These are phyloP conservation scores for Penicillium vulpinum DNA, from an alignment of 2,329 filamentous ascomycete genomes.

Conservation along the genomic window DNA sequence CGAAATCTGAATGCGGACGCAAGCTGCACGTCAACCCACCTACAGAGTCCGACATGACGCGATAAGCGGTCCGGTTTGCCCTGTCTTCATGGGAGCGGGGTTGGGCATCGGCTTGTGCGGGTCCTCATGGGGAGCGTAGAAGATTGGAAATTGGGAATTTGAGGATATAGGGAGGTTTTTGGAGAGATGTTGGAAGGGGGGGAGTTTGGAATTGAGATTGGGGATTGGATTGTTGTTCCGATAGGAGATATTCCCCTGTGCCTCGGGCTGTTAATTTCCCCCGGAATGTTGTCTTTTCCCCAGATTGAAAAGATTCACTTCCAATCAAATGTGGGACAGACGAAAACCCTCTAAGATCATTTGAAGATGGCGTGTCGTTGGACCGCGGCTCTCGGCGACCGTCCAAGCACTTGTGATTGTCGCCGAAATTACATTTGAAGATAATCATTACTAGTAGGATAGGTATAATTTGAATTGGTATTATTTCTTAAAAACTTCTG, in stretches of 20 bases:
- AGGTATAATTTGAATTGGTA: background rate
- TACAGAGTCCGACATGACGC: constrained; percentile 49
- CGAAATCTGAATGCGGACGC: background rate
- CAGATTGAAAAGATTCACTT: background rate
- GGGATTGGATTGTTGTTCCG: background rate
- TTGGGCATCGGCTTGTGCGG: constrained; percentile 28
- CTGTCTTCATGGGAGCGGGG: constrained; percentile 35
- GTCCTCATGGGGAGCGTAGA: constrained; percentile 29
- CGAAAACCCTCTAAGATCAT: background rate
- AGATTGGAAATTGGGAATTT: background rate
- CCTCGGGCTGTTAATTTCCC: constrained; percentile 2
- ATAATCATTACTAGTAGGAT: background rate
- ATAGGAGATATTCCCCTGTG: constrained; percentile 3
- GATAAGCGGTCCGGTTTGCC: constrained; percentile 27
- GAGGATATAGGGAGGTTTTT: background rate
- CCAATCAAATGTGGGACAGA: background rate
- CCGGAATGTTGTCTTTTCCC: constrained; percentile 2
- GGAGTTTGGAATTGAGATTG: background rate
- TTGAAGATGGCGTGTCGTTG: constrained; percentile 21
- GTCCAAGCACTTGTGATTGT: constrained; percentile 33
- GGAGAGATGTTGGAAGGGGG: background rate
- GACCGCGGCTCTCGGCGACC: constrained; percentile 37
- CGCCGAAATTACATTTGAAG: background rate
- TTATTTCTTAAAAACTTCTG: background rate
- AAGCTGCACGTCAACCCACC: constrained; percentile 29